A percentile compares a stretch with the other conserved stretches of the same genome.
Conservation (phyloP, 768 basidiomycete genomes). For the Podaxis sp. region DNA sequence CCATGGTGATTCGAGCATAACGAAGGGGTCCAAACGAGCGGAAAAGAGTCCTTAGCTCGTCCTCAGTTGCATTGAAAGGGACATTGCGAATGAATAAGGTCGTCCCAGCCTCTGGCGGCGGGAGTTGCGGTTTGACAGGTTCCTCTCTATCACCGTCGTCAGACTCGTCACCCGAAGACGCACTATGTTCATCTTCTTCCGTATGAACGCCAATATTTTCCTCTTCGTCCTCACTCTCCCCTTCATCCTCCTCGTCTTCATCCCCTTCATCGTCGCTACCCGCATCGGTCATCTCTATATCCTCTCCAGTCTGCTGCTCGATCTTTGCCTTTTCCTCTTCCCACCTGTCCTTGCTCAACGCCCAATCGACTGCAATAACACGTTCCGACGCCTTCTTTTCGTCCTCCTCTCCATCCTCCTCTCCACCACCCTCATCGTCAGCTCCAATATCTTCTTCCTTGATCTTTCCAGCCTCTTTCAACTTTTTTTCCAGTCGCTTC, state of each 20-base stretch:
- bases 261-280: constrained; percentile 24
- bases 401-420: constrained; percentile 27
- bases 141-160: constrained; percentile 37
- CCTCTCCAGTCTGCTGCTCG: constrained; percentile 34
- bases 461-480: constrained; percentile 33
- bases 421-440: constrained; percentile 16
- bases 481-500: constrained; percentile 49
- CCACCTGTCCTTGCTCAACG: constrained; percentile 91
- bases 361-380: constrained; percentile 93
- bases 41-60: constrained; percentile 88
- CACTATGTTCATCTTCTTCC: constrained; percentile 34
- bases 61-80: constrained; percentile 88
- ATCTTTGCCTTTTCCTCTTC: constrained; percentile 68
- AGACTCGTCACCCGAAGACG: constrained; percentile 30
- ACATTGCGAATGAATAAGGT: constrained; percentile 95
- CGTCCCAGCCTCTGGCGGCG: constrained; percentile 81
- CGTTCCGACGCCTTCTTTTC: constrained; percentile 43
- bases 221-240: constrained; percentile 25
- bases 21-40: constrained; percentile 88
- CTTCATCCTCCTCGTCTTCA: constrained; percentile 18
- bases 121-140: constrained; percentile 62
- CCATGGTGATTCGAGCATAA: constrained; percentile 89
- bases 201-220: constrained; percentile 43
- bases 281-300: constrained; percentile 31
- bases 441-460: constrained; percentile 25